A percentile compares a stretch with the other conserved stretches of the same genome.
phyloP scores from a whole-genome alignment of 306 rosid species.

The Echinosophora koreensis region DNA sequence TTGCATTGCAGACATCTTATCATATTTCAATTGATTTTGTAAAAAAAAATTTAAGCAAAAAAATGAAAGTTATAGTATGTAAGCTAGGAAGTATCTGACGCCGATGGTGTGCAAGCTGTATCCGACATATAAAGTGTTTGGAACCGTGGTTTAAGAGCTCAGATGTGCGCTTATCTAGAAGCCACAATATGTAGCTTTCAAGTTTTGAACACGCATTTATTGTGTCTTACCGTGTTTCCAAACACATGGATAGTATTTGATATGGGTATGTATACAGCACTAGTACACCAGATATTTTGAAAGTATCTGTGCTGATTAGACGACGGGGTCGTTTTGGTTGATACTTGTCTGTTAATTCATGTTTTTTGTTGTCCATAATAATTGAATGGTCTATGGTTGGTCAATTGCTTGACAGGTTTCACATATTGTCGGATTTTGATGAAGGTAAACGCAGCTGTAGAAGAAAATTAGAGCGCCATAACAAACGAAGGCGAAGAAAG shows the following conservation, averaged over 20 bases:
- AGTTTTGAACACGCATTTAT: no score
- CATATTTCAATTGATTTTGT: neutral
- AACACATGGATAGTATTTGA: neutral
- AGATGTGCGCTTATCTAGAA: no score
- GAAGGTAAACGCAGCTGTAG: slow-evolving; percentile 98
- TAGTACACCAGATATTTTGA: neutral
- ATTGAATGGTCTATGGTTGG: neutral
- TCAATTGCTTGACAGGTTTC: slow-evolving; percentile 72
- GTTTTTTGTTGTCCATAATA: neutral
- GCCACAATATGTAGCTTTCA: no score
- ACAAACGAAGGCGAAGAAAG: slow-evolving; percentile 87
- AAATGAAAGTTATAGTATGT: neutral
- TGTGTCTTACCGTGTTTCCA: no score
- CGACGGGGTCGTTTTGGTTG: neutral
- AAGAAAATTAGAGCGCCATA: slow-evolving; percentile 92
- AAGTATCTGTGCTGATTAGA: neutral
- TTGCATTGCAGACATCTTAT: no score
- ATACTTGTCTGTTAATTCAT: neutral
- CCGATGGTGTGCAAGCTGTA: neutral
- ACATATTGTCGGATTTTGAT: slow-evolving; percentile 82
- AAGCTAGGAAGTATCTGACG: neutral
- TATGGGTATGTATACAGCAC: neutral
- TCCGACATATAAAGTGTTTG: neutral
- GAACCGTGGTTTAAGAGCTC: no score
- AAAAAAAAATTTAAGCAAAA: no score